Evolutionary conservation across 2,329 filamentous ascomycete species (phyloP).

Genomic region (Penicillium griseofulvum): DNA sequence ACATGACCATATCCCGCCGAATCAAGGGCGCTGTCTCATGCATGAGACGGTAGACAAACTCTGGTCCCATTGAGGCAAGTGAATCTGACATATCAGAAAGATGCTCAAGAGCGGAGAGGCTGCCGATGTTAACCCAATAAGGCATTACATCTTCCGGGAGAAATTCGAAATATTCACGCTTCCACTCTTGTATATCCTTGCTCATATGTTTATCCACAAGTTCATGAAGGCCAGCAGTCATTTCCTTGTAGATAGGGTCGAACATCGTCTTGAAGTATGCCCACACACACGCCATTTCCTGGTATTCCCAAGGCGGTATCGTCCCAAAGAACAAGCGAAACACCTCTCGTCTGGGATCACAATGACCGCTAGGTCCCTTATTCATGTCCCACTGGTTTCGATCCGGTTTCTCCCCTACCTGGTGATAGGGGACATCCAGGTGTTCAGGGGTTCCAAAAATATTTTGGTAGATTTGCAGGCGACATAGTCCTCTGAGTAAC

Average conservation of each 20-base stretch:
- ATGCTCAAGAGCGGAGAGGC: neutral
- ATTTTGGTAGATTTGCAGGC: constrained; percentile 15
- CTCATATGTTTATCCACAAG: neutral
- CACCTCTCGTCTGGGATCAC: neutral
- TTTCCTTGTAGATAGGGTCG: neutral
- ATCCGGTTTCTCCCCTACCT: neutral
- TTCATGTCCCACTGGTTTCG: neutral
- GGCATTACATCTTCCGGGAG: neutral
- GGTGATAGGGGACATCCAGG: no score
- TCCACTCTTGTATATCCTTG: no score
- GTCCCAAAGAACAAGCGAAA: constrained; percentile 19
- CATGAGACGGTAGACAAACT: constrained; percentile 15
- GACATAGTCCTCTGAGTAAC: constrained; percentile 17
- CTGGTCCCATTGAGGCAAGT: constrained; percentile 11
- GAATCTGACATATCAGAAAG: neutral
- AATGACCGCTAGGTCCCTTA: neutral
- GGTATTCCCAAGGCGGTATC: constrained; percentile 23
- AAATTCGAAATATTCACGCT: neutral
- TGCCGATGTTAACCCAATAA: neutral
- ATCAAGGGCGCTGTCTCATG: neutral
- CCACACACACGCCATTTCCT: constrained; percentile 21
- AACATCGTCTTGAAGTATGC: neutral
- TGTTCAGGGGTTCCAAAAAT: constrained; percentile 11
- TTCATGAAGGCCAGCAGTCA: neutral
- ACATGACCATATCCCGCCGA: constrained; percentile 14